Base-by-base conservation (phyloP, 352 stramenopile genomes). In the Pythium rhizo-oryzae region DNA sequence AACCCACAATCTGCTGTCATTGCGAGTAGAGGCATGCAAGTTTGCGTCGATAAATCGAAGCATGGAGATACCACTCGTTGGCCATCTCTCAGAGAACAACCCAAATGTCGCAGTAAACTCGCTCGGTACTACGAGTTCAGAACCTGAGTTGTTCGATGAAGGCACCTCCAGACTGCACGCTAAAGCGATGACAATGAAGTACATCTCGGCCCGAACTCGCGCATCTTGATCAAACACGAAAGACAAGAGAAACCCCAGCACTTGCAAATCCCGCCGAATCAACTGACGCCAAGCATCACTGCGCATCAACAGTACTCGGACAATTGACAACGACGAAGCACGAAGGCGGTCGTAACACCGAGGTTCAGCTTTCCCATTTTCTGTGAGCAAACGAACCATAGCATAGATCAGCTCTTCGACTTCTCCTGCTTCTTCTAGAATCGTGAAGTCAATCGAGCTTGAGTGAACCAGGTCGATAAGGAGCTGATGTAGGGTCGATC, bases 151-250 rank as follows among this genome's bases (percentile, higher is more conserved):
- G 5, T 39, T 33, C 1, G 18, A 33, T 6, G 23, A 24, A 21
- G 62, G 16, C 16, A 33, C 11, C 24, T 93, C 84, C 12, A 47
- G 21, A 0, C 78, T 77, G 57, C 84, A 90, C 13, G 81, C 87
- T 44, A 93, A 55, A 28, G 86, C 51, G n/a, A 93, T 47, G 19
- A 91, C 19, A 37, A 91, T 75, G 49, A 85, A 87, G 68, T 84
- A 93, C 72, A 89, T 77, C 35, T 82, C 71, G 39, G 80, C 72
- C 15, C 84, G 84, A 61, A 92, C 75, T 0, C 24, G 70, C 3
- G 70, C 47, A 0, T 65, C 71, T 9, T 68, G 9, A 49, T 88
- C 75, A 41, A 87, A 90, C 30, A 84, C 60, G n/a, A 79, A 72
- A 18, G 77, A 61, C 15, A 71, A 52, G 13, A 71, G 35, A 16